A percentile compares a stretch with the other conserved stretches of the same genome.
Conservation (phyloP, 2,329 filamentous ascomycete species). For the Intubia oerlemansii region DNA sequence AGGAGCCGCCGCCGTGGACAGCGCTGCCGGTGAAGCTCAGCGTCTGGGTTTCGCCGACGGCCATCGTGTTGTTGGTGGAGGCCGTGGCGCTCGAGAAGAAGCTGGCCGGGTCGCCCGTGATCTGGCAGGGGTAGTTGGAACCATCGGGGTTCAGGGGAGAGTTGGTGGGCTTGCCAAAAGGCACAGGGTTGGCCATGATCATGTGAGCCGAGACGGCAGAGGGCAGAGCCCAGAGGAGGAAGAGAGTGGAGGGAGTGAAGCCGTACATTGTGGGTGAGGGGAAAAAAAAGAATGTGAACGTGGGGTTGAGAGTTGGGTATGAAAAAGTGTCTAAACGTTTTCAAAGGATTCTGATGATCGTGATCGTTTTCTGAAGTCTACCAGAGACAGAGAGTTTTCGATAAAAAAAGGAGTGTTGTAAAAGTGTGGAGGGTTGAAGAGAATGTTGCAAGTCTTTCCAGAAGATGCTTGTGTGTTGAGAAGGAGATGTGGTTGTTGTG, state of each 20-base stretch:
- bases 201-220: conserved; percentile 6
- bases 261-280: conserved; percentile 1
- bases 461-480: conserved; percentile 1
- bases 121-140: conserved; percentile 10
- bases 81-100: conserved; percentile 12
- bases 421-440: not conserved
- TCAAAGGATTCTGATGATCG: no score
- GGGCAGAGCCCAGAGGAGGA: conserved; percentile 2
- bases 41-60: conserved; percentile 6
- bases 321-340: no score
- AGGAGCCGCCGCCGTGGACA: conserved; percentile 13
- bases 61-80: conserved; percentile 8
- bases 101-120: conserved; percentile 18
- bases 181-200: conserved; percentile 7
- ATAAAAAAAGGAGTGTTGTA: not conserved
- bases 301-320: not conserved
- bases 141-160: conserved; percentile 7
- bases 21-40: conserved; percentile 12
- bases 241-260: no score
- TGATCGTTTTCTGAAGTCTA: not conserved
- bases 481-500: not conserved
- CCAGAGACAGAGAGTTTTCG: not conserved
- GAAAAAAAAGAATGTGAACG: not conserved
- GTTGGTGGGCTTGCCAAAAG: conserved; percentile 8
- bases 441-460: not conserved